Percentiles rank a stretch among this genome's conserved stretches.
Conservation (phyloP, 306 rosid species). For the Lathyrus oleraceus region DNA sequence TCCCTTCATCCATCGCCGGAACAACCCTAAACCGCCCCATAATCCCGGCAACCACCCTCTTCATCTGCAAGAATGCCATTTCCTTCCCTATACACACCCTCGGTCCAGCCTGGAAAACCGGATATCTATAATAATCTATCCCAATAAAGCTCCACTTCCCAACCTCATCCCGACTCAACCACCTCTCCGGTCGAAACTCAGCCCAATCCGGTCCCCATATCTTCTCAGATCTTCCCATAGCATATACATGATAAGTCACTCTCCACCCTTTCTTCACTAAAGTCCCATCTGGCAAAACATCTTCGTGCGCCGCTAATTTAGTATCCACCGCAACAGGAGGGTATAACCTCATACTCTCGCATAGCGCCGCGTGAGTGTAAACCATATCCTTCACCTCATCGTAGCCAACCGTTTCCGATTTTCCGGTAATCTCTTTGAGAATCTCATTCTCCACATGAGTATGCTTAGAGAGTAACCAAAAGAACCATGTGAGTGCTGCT, state of each 20-base stretch:
- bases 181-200: conserved; percentile 63
- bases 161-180: conserved; percentile 46
- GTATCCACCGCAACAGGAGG: conserved; percentile 60
- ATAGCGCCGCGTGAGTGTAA: conserved; percentile 65
- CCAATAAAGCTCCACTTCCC: conserved; percentile 54
- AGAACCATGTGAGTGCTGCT: conserved; percentile 62
- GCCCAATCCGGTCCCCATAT: conserved; percentile 75
- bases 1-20: conserved; percentile 31
- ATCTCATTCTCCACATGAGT: conserved; percentile 46
- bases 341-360: conserved; percentile 74
- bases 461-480: conserved; percentile 56
- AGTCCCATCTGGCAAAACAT: conserved; percentile 67
- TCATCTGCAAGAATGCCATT: conserved; percentile 91
- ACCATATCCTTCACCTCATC: conserved; percentile 60
- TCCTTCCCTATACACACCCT: conserved; percentile 75
- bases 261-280: conserved; percentile 58
- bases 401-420: conserved; percentile 17
- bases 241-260: conserved; percentile 55
- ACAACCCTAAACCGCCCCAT: conserved; percentile 55
- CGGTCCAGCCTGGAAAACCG: conserved; percentile 86
- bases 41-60: conserved; percentile 56
- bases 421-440: conserved; percentile 37
- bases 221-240: conserved; percentile 61
- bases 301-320: conserved; percentile 43
- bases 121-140: conserved; percentile 52